Evolutionary conservation across 805 yeast species (phyloP).

Genomic region (Lipomyces orientalis): DNA sequence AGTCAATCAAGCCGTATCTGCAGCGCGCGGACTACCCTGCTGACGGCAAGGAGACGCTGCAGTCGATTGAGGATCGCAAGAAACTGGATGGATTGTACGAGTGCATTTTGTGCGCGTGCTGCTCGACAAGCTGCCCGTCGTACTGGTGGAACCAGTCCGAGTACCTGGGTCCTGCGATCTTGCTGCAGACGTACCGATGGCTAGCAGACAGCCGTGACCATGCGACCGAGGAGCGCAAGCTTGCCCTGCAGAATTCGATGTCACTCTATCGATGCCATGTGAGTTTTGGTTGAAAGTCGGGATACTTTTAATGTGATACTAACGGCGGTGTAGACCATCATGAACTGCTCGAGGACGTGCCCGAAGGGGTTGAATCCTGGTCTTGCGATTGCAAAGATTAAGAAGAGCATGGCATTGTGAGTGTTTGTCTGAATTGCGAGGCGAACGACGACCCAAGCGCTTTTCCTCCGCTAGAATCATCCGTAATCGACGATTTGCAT

Average conservation of each 20-base stretch:
- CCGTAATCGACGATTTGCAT: background rate
- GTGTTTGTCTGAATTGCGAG: background rate
- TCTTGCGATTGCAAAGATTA: constrained; percentile 94
- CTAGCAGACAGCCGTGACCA: constrained; percentile 95
- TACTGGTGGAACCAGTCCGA: constrained; percentile 99
- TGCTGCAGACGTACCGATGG: constrained; percentile 99
- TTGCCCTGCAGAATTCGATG: constrained; percentile 95
- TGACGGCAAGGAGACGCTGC: constrained; percentile 92
- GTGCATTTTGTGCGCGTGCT: constrained; percentile 97
- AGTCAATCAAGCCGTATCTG: constrained; percentile 94
- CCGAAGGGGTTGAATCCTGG: constrained; percentile 99
- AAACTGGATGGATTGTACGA: constrained; percentile 97
- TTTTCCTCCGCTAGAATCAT: background rate
- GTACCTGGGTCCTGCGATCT: constrained; percentile 97
- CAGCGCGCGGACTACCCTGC: constrained; percentile 81
- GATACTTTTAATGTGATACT: background rate
- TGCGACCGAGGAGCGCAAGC: constrained; percentile 79
- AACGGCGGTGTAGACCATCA: constrained; percentile 61
- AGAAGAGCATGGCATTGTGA: constrained; percentile 84
- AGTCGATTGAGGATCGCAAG: constrained; percentile 88
- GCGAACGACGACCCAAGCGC: background rate
- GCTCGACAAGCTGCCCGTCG: constrained; percentile 98
- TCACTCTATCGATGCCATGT: constrained; percentile 94
- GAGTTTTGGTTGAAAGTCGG: background rate
- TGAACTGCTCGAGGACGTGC: constrained; percentile 98